Percentiles rank a stretch among this genome's conserved stretches.
Conservation (phyloP, 2,329 filamentous ascomycete species). For the Trichophyton simii region DNA sequence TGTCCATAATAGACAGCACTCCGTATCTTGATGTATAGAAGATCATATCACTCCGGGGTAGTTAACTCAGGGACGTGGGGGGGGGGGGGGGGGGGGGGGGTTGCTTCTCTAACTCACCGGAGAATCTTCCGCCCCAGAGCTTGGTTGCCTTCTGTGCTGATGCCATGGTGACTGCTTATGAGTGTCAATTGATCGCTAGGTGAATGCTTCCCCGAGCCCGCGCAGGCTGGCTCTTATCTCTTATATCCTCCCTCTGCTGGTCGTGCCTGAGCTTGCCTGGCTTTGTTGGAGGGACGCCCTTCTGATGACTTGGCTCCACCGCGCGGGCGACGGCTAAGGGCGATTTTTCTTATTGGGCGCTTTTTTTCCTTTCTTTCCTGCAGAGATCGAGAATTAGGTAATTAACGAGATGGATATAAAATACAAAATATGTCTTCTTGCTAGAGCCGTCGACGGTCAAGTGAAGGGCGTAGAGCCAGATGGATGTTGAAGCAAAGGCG, state of each 20-base stretch:
- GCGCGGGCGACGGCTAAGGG: background rate
- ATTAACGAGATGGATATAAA: background rate
- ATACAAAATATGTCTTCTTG: too few species aligned
- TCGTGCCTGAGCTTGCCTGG: background rate
- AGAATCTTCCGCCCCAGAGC: conserved; percentile 37
- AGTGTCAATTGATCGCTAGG: background rate
- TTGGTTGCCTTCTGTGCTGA: conserved; percentile 11
- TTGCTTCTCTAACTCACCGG: conserved; percentile 30
- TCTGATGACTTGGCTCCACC: conserved; percentile 1
- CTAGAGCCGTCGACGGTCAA: background rate
- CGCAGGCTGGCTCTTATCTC: background rate
- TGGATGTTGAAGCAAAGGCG: background rate
- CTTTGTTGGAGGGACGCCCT: background rate
- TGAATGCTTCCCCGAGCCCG: background rate
- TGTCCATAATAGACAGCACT: too few species aligned
- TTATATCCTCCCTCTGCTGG: background rate
- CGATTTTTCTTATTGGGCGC: background rate
- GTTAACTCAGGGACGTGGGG: background rate
- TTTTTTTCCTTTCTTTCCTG: background rate
- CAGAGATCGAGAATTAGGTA: background rate
- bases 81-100: too few species aligned
- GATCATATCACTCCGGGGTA: background rate
- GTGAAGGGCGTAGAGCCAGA: background rate
- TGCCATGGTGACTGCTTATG: background rate
- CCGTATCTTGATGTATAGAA: background rate